phyloP scores from a whole-genome alignment of 305 asterid genomes.

The Plantago rigida region DNA sequence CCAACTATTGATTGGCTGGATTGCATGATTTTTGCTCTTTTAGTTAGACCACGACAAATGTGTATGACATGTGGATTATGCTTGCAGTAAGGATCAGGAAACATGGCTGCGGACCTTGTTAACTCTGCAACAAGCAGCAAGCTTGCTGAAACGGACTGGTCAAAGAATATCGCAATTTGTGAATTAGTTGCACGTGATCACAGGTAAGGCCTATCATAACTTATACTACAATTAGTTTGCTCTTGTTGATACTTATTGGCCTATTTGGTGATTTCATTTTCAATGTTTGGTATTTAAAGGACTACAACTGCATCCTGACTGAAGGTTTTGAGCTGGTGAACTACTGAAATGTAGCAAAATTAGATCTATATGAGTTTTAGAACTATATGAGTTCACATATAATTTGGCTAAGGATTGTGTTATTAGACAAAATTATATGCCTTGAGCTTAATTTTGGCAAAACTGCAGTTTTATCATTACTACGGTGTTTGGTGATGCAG shows the following conservation, averaged over 20 bases:
- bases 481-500: conserved; percentile 39
- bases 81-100: conserved; percentile 33
- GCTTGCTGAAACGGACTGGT: conserved; percentile 82
- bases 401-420: too few relatives aligned
- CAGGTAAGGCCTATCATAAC: conserved; percentile 35
- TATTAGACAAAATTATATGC: neutral
- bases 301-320: neutral
- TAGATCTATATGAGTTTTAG: too few relatives aligned
- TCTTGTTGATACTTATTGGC: neutral
- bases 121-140: conserved; percentile 75
- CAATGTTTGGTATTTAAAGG: neutral
- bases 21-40: conserved; percentile 19
- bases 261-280: conserved; percentile 4
- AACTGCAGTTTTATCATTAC: conserved; percentile 7
- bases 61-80: conserved; percentile 18
- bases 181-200: conserved; percentile 75
- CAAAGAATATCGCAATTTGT: conserved; percentile 74
- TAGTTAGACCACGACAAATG: neutral
- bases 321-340: too few relatives aligned
- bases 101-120: conserved; percentile 81
- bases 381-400: too few relatives aligned
- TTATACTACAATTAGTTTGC: conserved; percentile 4
- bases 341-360: too few relatives aligned
- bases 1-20: conserved; percentile 18
- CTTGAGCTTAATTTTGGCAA: conserved; percentile 9